Evolutionary conservation across 176 grass and related monocot species (phyloP).

Genomic region (Dendrocalamus sinicus): DNA sequence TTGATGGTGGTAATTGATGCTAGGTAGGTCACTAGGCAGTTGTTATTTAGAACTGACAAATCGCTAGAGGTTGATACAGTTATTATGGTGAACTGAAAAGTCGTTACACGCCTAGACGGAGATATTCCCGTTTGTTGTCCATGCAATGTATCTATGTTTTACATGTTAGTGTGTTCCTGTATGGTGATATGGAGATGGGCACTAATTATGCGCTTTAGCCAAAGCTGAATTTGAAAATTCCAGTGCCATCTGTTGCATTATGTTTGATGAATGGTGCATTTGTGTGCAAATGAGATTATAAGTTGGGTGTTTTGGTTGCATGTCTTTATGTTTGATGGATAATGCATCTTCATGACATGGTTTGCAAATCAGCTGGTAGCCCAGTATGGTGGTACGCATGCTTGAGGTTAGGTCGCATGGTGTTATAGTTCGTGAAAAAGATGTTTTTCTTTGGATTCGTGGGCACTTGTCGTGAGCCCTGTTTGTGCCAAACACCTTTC

Average conservation of each 20-base stretch:
- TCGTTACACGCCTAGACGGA: too few relatives aligned
- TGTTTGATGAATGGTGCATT: neutral
- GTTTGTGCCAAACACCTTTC: neutral
- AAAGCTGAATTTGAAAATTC: neutral
- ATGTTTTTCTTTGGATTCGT: neutral
- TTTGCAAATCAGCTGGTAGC: neutral
- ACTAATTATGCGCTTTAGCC: neutral
- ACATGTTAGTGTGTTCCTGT: too few relatives aligned
- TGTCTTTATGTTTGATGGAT: neutral
- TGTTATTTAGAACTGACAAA: too few relatives aligned
- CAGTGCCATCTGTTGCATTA: neutral
- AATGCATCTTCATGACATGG: neutral
- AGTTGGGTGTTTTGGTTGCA: neutral
- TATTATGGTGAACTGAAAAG: too few relatives aligned
- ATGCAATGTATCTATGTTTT: too few relatives aligned
- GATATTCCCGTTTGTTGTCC: too few relatives aligned
- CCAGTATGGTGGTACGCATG: neutral
- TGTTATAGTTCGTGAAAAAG: neutral
- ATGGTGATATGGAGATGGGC: too few relatives aligned
- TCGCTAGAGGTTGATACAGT: too few relatives aligned
- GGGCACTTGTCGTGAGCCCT: neutral
- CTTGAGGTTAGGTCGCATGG: conserved; percentile 1
- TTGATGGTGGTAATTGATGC: too few relatives aligned
- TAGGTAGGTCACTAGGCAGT: too few relatives aligned
- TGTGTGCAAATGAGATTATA: neutral